Evolutionary conservation across 1,139 yeast species (phyloP).

Genomic region (Taphrina communis): DNA sequence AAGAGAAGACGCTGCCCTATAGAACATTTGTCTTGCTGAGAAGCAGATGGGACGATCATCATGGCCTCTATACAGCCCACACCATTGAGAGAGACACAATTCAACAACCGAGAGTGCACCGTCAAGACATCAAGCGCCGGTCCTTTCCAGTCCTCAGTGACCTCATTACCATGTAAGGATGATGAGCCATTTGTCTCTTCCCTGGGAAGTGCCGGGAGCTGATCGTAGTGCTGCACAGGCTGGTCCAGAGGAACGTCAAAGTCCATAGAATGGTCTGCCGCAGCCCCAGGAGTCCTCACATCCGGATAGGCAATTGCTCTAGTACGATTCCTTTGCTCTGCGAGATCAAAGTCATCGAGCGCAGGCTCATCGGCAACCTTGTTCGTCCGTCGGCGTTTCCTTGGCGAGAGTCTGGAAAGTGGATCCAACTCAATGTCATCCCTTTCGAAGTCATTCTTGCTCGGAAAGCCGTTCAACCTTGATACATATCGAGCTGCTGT

Average conservation of each 20-base stretch:
- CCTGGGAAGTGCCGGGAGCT: neutral
- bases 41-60: neutral
- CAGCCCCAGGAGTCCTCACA: neutral
- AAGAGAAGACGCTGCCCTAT: slow-evolving; percentile 6
- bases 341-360: slow-evolving; percentile 23
- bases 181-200: slow-evolving; percentile 10
- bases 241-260: neutral
- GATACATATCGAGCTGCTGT: neutral
- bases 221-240: slow-evolving; percentile 1
- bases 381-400: slow-evolving; percentile 12
- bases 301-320: neutral
- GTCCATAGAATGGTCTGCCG: neutral
- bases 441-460: slow-evolving; percentile 14
- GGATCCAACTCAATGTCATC: neutral
- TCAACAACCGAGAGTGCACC: slow-evolving; percentile 6
- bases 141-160: neutral
- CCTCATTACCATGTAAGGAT: neutral
- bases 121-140: slow-evolving; percentile 2
- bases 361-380: slow-evolving; percentile 2
- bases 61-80: slow-evolving; percentile 7
- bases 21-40: neutral
- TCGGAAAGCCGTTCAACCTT: slow-evolving; percentile 5
- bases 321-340: neutral
- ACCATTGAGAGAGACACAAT: neutral
- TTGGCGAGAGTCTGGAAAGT: neutral